Conservation (phyloP, 495 filamentous ascomycete genomes). For the Penicillium lividum region DNA sequence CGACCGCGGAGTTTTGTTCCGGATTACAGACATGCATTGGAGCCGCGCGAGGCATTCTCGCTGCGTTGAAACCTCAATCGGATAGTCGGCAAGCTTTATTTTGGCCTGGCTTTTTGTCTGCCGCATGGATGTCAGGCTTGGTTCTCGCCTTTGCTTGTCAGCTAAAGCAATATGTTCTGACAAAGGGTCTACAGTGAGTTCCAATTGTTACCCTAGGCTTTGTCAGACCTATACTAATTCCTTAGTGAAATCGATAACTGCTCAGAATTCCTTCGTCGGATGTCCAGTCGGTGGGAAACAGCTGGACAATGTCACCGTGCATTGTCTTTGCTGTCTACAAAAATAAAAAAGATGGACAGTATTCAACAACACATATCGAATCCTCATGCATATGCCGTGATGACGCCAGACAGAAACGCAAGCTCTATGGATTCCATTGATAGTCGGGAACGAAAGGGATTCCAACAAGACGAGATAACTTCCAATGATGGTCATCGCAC, state of each 20-base stretch:
- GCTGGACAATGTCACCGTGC: slow-evolving; percentile 41
- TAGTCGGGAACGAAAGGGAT: neutral
- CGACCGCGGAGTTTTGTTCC: slow-evolving; percentile 40
- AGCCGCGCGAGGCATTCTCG: slow-evolving; percentile 38
- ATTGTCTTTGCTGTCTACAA: slow-evolving; percentile 29
- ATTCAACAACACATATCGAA: neutral
- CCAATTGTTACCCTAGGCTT: neutral
- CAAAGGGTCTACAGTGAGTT: slow-evolving; percentile 38
- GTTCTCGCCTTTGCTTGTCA: slow-evolving; percentile 46
- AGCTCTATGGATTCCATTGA: neutral
- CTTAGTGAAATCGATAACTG: slow-evolving; percentile 38
- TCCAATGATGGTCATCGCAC: neutral
- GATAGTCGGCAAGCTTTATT: slow-evolving; percentile 36
- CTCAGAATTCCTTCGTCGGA: slow-evolving; percentile 31
- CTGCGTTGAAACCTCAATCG: slow-evolving; percentile 34
- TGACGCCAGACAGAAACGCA: slow-evolving; percentile 3
- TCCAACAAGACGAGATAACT: neutral
- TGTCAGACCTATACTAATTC: slow-evolving; percentile 10
- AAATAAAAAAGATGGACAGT: slow-evolving; percentile 25
- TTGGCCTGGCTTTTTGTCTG: slow-evolving; percentile 43
- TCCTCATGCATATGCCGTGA: slow-evolving; percentile 18
- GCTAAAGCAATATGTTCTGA: slow-evolving; percentile 38
- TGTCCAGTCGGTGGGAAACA: slow-evolving; percentile 44
- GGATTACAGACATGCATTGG: slow-evolving; percentile 44
- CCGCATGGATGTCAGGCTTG: slow-evolving; percentile 45